Percentiles rank a stretch among this genome's conserved stretches.
Evolutionary conservation across 441 rosid species (phyloP).

Genomic region (Gossypium davidsonii): DNA sequence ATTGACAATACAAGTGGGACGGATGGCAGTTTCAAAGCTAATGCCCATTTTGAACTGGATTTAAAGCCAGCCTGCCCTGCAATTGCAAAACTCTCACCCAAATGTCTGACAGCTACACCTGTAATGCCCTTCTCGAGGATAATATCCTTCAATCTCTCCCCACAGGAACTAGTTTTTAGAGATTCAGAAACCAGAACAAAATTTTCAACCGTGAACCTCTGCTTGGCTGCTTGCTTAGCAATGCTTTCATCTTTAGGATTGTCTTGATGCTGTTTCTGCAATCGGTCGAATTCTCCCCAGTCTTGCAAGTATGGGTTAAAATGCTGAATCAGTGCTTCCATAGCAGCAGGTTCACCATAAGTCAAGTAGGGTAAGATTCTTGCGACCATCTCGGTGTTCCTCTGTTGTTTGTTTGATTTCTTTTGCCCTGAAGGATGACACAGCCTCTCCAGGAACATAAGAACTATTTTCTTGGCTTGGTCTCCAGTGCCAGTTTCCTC

Average conservation of each 20-base stretch:
- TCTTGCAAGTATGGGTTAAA: constrained; percentile 82
- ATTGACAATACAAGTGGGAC: constrained; percentile 87
- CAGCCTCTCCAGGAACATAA: constrained; percentile 95
- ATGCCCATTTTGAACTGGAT: constrained; percentile 70
- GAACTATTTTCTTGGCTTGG: constrained; percentile 98
- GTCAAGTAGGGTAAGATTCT: constrained; percentile 98
- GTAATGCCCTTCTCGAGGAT: constrained; percentile 87
- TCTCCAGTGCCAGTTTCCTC: constrained; percentile 92
- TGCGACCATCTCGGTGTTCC: constrained; percentile 99
- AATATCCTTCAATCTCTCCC: constrained; percentile 96
- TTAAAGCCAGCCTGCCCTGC: constrained; percentile 75
- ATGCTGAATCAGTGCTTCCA: constrained; percentile 96
- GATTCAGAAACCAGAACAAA: constrained; percentile 98
- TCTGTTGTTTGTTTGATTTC: constrained; percentile 97
- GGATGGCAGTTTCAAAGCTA: constrained; percentile 81
- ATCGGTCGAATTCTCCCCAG: constrained; percentile 81
- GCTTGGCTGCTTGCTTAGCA: constrained; percentile 69
- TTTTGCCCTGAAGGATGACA: constrained; percentile 85
- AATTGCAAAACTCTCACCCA: constrained; percentile 72
- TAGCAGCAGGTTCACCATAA: constrained; percentile 99
- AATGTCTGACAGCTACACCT: constrained; percentile 75
- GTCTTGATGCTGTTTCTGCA: constrained; percentile 76
- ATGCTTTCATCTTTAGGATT: constrained; percentile 70
- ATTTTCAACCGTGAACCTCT: constrained; percentile 83
- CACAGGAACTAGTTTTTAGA: constrained; percentile 97